Percentiles rank a stretch among this genome's conserved stretches.
Conservation (phyloP, 2,329 filamentous ascomycete genomes). For the Pseudovirgaria hyperparasitica region DNA sequence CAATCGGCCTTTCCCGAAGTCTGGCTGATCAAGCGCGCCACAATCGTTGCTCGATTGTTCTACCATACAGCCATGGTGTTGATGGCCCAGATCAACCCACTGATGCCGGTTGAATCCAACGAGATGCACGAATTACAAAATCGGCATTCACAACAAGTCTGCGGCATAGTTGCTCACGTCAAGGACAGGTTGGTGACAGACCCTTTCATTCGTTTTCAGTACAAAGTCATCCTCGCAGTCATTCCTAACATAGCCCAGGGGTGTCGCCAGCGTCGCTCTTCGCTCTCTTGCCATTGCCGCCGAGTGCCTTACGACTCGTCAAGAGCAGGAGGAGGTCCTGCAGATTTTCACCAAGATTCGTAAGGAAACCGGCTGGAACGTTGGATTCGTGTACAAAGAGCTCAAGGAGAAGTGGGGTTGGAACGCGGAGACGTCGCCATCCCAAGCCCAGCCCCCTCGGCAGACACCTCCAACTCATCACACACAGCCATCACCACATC, state of each 20-base stretch:
- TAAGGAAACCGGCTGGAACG: conserved; percentile 65
- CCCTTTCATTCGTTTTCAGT: not conserved
- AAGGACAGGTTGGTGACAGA: conserved; percentile 51
- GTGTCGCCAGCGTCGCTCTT: conserved; percentile 66
- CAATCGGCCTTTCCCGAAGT: conserved; percentile 76
- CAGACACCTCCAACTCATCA: conserved; percentile 5
- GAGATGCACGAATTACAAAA: conserved; percentile 60
- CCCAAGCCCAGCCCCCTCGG: conserved; percentile 9
- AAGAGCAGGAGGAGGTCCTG: conserved; percentile 72
- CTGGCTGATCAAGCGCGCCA: conserved; percentile 74
- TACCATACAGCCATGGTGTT: conserved; percentile 81
- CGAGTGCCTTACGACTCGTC: conserved; percentile 52
- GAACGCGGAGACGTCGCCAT: conserved; percentile 32
- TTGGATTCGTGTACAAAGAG: conserved; percentile 58
- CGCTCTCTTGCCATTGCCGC: conserved; percentile 69
- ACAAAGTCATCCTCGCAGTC: conserved; percentile 2
- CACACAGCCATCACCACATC: conserved; percentile 1
- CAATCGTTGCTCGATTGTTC: conserved; percentile 71
- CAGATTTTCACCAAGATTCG: conserved; percentile 63
- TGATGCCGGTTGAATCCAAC: conserved; percentile 45
- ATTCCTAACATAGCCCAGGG: conserved; percentile 29
- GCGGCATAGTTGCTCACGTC: conserved; percentile 76
- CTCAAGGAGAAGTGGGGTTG: conserved; percentile 71
- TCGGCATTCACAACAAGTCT: conserved; percentile 71
- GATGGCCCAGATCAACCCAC: conserved; percentile 66